Evolutionary conservation across 2,329 filamentous ascomycete genomes (phyloP).

Genomic region (Cladosporium sp.): DNA sequence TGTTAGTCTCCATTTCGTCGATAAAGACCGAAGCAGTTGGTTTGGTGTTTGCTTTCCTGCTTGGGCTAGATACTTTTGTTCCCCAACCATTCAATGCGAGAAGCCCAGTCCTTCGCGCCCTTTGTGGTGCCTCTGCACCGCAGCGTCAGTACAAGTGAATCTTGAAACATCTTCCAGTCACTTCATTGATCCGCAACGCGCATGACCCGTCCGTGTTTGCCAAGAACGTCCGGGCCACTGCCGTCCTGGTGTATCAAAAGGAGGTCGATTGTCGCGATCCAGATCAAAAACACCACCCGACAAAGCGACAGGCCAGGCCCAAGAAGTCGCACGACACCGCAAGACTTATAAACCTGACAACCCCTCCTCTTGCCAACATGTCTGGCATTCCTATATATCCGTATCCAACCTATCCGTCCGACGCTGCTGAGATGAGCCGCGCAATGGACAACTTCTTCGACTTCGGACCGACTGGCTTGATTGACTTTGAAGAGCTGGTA

Average conservation of each 20-base stretch:
- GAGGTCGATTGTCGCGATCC: background rate
- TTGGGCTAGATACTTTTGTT: background rate
- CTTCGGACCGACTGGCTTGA: background rate
- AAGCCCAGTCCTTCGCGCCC: background rate
- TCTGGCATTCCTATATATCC: background rate
- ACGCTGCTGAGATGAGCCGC: background rate
- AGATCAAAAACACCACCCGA: background rate
- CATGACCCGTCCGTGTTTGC: background rate
- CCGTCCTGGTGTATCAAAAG: background rate
- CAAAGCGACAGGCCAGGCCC: background rate
- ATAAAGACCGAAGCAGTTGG: background rate
- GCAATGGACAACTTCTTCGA: slow-evolving; percentile 3
- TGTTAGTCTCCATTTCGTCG: background rate
- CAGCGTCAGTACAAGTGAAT: background rate
- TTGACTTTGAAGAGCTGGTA: background rate
- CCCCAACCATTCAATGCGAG: background rate
- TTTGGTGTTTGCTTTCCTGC: background rate
- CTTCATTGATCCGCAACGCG: background rate
- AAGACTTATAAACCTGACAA: background rate
- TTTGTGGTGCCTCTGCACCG: background rate
- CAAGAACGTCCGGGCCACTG: background rate
- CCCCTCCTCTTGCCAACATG: background rate
- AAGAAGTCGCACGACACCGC: background rate
- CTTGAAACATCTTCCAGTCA: background rate
- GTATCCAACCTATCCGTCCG: background rate